Percentiles rank a stretch among this genome's conserved stretches.
These are phyloP conservation scores for Pecoramyces ruminantium DNA, from an alignment of 192 early-diverging fungal species.

Conservation along the genomic window DNA sequence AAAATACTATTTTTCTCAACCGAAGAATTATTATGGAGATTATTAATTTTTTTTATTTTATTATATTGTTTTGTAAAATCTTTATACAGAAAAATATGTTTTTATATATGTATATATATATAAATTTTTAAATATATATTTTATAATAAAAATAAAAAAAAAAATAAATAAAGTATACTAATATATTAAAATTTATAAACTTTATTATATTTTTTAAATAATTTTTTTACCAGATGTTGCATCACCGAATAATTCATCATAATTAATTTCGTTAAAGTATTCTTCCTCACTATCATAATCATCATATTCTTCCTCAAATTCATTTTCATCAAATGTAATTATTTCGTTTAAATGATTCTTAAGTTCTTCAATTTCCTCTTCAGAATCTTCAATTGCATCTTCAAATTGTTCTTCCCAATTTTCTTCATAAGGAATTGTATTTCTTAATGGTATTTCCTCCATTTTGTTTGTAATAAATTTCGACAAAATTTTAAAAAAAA, in stretches of 20 bases:
- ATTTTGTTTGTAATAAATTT: too few relatives aligned
- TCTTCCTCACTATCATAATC: slow-evolving; percentile 31
- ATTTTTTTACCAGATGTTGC: slow-evolving; percentile 59
- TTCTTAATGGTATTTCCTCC: too few relatives aligned
- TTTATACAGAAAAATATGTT: too few relatives aligned
- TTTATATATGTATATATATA: too few relatives aligned
- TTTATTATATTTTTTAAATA: slow-evolving; percentile 63
- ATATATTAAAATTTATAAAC: slow-evolving; percentile 12
- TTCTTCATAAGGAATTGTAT: too few relatives aligned
- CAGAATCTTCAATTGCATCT: too few relatives aligned
- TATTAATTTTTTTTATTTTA: slow-evolving; percentile 24
- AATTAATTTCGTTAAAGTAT: slow-evolving; percentile 46
- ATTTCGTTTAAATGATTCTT: too few relatives aligned
- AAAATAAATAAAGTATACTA: not conserved
- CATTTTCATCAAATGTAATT: slow-evolving; percentile 4
- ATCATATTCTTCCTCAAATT: slow-evolving; percentile 19
- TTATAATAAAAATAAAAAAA: not conserved
- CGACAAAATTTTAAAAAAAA: too few relatives aligned
- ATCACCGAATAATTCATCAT: slow-evolving; percentile 14
- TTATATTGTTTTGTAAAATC: slow-evolving; percentile 94
- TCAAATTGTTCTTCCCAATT: too few relatives aligned
- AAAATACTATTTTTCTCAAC: not conserved
- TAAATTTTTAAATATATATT: too few relatives aligned
- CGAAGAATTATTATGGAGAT: not conserved
- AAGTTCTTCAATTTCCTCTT: too few relatives aligned